Conservation (phyloP, 2,329 filamentous ascomycete species). For the Amylocarpus encephaloides region DNA sequence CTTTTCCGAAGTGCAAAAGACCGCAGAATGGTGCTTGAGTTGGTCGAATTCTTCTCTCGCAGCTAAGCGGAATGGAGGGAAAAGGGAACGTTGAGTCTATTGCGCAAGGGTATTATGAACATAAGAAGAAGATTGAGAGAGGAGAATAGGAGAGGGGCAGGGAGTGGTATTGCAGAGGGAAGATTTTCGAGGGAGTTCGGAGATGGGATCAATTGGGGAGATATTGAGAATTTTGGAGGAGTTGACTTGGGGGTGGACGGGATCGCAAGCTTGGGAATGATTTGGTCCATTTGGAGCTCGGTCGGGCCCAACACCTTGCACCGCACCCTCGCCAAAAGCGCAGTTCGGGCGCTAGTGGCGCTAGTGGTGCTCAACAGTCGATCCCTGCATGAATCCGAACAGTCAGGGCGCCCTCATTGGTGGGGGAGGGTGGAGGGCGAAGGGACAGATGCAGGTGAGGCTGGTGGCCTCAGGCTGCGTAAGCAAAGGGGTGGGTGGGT, state of each 20-base stretch:
- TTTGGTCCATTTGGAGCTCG: background rate
- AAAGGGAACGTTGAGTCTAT: slow-evolving; percentile 9
- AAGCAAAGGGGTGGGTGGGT: too few species aligned
- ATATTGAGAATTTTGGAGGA: slow-evolving; percentile 1
- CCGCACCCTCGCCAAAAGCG: slow-evolving; percentile 1
- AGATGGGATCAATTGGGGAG: slow-evolving; percentile 10
- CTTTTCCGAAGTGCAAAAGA: slow-evolving; percentile 14
- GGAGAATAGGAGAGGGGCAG: background rate
- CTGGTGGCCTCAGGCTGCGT: too few species aligned
- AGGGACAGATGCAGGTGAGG: too few species aligned
- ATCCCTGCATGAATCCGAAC: background rate
- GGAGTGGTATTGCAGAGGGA: background rate
- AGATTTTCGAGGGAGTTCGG: background rate
- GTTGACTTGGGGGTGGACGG: background rate
- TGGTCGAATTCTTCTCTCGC: slow-evolving; percentile 12
- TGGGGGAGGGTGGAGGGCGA: background rate
- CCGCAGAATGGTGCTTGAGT: slow-evolving; percentile 10
- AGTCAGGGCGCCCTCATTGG: background rate
- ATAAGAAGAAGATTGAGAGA: background rate
- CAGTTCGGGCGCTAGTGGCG: background rate
- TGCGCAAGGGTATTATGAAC: background rate
- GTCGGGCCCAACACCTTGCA: background rate
- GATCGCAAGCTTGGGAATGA: slow-evolving; percentile 7
- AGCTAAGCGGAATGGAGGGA: background rate
- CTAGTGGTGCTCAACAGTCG: slow-evolving; percentile 3